Evolutionary conservation across 2,329 filamentous ascomycete genomes (phyloP).

Genomic region (Metarhizium brunneum): DNA sequence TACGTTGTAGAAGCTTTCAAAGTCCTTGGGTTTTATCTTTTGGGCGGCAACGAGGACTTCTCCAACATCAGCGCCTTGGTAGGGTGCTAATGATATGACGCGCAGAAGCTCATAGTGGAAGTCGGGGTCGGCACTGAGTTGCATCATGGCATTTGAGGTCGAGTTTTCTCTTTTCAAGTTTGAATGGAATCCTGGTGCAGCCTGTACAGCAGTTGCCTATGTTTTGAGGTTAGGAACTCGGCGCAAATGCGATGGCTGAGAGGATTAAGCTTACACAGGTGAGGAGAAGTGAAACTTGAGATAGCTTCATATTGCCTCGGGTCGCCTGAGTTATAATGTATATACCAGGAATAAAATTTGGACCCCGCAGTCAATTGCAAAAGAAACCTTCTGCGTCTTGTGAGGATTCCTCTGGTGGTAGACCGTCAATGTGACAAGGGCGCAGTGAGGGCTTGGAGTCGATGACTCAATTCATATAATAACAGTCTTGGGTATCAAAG

Average conservation of each 20-base stretch:
- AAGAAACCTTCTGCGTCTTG: too few species aligned
- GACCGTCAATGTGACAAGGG: too few species aligned
- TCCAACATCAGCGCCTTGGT: slow-evolving; percentile 14
- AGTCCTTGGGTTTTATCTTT: slow-evolving; percentile 14
- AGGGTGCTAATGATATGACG: slow-evolving; percentile 6
- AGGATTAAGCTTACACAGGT: background rate
- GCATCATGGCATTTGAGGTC: slow-evolving; percentile 6
- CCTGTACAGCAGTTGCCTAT: background rate
- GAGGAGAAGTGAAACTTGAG: background rate
- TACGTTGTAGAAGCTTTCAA: slow-evolving; percentile 14
- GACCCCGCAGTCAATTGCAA: too few species aligned
- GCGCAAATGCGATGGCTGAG: background rate
- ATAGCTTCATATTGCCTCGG: background rate
- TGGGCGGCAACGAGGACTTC: slow-evolving; percentile 22
- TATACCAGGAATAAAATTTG: too few species aligned
- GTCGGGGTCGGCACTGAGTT: slow-evolving; percentile 10
- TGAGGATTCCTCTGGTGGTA: too few species aligned
- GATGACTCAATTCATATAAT: too few species aligned
- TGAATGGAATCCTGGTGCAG: background rate
- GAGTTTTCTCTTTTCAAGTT: background rate
- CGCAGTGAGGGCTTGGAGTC: too few species aligned
- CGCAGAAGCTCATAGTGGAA: slow-evolving; percentile 17
- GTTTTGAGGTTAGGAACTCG: background rate
- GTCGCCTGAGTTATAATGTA: background rate
- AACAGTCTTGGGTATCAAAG: too few species aligned